Percentiles rank a stretch among this genome's conserved stretches.
These are phyloP conservation scores for Apium graveolens DNA, from an alignment of 129 eudicot genomes.

Conservation along the genomic window DNA sequence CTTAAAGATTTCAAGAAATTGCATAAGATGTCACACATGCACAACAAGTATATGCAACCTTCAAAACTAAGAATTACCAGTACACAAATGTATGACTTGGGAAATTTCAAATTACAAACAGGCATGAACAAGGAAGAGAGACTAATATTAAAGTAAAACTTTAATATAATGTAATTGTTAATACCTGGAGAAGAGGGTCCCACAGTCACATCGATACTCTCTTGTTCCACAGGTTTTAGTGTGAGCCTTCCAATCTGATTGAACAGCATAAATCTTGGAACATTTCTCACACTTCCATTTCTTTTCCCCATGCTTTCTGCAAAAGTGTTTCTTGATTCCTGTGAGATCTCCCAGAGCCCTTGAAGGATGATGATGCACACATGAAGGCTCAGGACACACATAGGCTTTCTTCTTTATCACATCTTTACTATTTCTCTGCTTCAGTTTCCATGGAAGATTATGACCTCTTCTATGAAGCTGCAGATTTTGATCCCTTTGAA, in stretches of 20 bases:
- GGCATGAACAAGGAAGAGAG: neutral
- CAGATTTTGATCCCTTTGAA: slow-evolving; percentile 85
- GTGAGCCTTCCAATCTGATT: slow-evolving; percentile 97
- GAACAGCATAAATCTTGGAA: slow-evolving; percentile 89
- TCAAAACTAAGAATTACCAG: no score
- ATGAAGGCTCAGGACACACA: slow-evolving; percentile 79
- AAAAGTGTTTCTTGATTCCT: slow-evolving; percentile 87
- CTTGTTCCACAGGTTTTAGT: slow-evolving; percentile 89
- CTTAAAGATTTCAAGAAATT: neutral
- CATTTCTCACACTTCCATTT: slow-evolving; percentile 92
- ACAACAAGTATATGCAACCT: neutral
- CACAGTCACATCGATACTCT: slow-evolving; percentile 96
- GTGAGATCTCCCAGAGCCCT: slow-evolving; percentile 94
- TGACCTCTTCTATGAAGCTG: slow-evolving; percentile 97
- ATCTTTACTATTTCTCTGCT: slow-evolving; percentile 67
- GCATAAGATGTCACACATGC: neutral
- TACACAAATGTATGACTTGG: neutral
- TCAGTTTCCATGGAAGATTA: slow-evolving; percentile 85
- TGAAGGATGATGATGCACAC: slow-evolving; percentile 86
- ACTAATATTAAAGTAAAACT: no score
- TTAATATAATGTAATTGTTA: no score
- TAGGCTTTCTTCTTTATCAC: slow-evolving; percentile 60
- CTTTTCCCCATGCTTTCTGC: slow-evolving; percentile 91
- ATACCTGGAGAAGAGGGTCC: slow-evolving; percentile 91
- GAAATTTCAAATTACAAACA: neutral